Conservation (phyloP, 441 rosid genomes). For the Erodium trifolium region DNA sequence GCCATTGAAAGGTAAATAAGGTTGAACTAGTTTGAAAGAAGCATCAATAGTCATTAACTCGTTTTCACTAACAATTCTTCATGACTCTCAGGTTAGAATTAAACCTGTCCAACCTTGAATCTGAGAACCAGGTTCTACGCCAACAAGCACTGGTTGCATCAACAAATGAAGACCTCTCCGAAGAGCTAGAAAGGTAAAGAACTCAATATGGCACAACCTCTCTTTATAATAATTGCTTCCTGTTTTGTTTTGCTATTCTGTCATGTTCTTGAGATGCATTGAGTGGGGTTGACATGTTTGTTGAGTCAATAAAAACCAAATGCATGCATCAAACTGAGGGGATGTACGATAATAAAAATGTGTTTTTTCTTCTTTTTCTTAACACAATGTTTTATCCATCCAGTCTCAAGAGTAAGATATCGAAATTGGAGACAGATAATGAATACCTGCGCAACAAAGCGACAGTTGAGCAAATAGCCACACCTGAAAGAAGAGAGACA, state of each 20-base stretch:
- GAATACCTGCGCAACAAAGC: conserved; percentile 33
- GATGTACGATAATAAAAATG: too few species aligned
- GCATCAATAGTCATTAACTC: conserved; percentile 13
- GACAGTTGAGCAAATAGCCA: conserved; percentile 26
- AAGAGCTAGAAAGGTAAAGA: conserved; percentile 36
- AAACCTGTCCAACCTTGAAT: conserved; percentile 50
- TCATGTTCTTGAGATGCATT: neutral
- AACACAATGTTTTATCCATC: conserved; percentile 3
- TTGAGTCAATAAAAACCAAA: too few species aligned
- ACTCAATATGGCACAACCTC: neutral
- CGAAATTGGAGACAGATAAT: conserved; percentile 43
- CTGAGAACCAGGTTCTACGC: conserved; percentile 68
- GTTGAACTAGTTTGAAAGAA: conserved; percentile 13
- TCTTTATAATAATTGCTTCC: neutral
- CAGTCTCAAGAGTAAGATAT: conserved; percentile 44
- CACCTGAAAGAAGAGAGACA: conserved; percentile 25
- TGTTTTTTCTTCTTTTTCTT: too few species aligned
- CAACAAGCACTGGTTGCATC: conserved; percentile 54
- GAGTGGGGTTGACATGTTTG: too few species aligned
- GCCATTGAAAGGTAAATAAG: conserved; percentile 34
- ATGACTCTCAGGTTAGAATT: conserved; percentile 38
- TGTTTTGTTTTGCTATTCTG: neutral
- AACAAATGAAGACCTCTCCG: conserved; percentile 32
- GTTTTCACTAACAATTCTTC: conserved; percentile 17
- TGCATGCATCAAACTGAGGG: too few species aligned